Base-by-base conservation (phyloP, 1,284 basidiomycete genomes). In the Anthracocystis panici-leucophaei region DNA sequence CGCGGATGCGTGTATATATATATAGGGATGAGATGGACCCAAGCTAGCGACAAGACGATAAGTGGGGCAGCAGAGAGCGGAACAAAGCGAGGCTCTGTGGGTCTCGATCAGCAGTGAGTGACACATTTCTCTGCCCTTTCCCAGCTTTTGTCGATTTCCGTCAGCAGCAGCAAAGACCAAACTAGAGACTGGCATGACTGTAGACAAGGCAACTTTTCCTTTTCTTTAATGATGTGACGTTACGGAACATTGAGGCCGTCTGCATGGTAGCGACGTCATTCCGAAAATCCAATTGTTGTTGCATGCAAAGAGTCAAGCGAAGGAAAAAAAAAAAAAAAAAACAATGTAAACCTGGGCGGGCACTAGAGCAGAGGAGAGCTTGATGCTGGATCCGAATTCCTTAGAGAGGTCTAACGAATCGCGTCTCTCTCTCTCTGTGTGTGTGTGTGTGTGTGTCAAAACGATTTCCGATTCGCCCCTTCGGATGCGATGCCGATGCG, bases 211-310 rank as follows among this genome's bases (percentile, higher is more conserved):
- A 4, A 5, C 16, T 12, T 12, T 38, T 38, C 16, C 10, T 38
- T 38, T 38, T 38, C 16, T 38, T 16, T 38, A 21, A n/a, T 8
- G 7, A 21, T 2, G 41, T 42, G 21, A 46, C 45, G 20, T 35
- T 16, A 11, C 54, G 54, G 31, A 46, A 45, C 29, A 55, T 29
- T 45, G 53, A 25, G 42, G 29, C 44, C 42, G 54, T n/a, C n/a
- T 35, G 54, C 31, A 44, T 35, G 14, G 31, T 20, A 31, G 46
- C 54, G 54, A 56, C 54, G 54, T 56, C 54, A 56, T 56, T 27
- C 44, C 53, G 33, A 56, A 18, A 25, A 16, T 46, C 42, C 14
- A 46, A 23, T 41, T 4, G 27, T 3, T 38, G 33, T 38, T 38
- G 35, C 35, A 38, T 38, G 31, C 31, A 11, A 33, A 6, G 27